phyloP scores from a whole-genome alignment of 2,329 filamentous ascomycete genomes.

The Fusarium clavum region DNA sequence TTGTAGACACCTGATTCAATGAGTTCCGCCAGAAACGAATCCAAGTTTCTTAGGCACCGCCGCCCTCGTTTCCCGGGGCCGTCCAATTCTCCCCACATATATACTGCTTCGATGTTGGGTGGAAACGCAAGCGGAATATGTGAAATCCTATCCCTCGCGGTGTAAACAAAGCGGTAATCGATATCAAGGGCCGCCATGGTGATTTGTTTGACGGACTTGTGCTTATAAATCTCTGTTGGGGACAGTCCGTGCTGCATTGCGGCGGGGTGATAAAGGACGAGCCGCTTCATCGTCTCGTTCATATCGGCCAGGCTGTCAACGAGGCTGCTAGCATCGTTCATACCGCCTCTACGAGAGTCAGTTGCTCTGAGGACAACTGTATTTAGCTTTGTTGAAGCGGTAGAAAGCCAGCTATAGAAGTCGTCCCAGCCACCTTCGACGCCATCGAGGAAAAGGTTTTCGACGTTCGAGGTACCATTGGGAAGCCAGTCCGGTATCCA shows the following conservation, averaged over 20 bases:
- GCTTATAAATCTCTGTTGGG: accelerated
- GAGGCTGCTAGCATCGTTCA: neutral
- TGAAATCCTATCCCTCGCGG: accelerated
- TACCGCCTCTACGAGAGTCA: accelerated
- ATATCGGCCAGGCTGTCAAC: neutral
- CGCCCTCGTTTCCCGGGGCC: accelerated
- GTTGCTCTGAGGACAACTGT: slow-evolving; percentile 1
- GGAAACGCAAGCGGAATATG: neutral
- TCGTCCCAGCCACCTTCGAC: neutral
- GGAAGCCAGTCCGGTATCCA: slow-evolving; percentile 8
- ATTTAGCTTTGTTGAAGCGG: too few species aligned
- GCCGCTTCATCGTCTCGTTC: neutral
- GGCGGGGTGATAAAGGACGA: neutral
- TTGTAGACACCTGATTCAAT: neutral
- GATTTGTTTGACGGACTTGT: neutral
- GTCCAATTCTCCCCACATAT: slow-evolving; percentile 9
- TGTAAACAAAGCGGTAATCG: neutral
- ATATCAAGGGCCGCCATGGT: neutral
- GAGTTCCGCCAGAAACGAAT: slow-evolving; percentile 6
- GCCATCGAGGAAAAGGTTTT: slow-evolving; percentile 20
- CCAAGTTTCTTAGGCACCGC: neutral
- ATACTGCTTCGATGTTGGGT: slow-evolving; percentile 6
- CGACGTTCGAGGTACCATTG: neutral
- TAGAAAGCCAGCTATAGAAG: neutral
- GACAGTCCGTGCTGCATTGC: accelerated